Evolutionary conservation across 2,329 filamentous ascomycete genomes (phyloP), one percentile per base, ranked within the genome.

Genomic region (Macroventuria anomochaeta): DNA sequence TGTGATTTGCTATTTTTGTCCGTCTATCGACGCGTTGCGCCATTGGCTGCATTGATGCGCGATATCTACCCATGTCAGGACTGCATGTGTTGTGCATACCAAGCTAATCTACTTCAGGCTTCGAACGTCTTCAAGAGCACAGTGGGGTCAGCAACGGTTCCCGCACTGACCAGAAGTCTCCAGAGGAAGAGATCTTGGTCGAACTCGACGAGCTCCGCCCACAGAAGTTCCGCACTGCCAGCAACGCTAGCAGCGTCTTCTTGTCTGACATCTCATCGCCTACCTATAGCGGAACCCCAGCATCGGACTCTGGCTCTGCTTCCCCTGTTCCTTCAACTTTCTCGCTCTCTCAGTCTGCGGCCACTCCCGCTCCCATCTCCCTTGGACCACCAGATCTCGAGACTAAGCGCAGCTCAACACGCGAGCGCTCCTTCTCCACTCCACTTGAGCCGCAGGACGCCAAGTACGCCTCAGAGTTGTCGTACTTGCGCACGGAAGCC

Each of bases 401-500:
- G 29, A 36, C 49, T 12, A 59, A 57, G 54, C 59, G 43, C 23
- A 49, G 26, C 37, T 55, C 53, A 20, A 53, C 64, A n/a, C 67
- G 69, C 38, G 64, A 72, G 18, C 63, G 64, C 18, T 72, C 70
- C 42, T 72, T 70, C 63, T 68, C 68, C 11, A 69, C 62, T 10
- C 73, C 72, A 7, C 64, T 69, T 15, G 66, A 75, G 48, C 68
- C 70, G n/a, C 65, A 68, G 48, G 63, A 69, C 32, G 62, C 67
- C 34, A 71, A 73, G 53, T 73, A 70, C 38, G 59, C 59, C n/a
- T 64, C 65, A 3, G 71, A 75, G 62, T 62, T 76, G 29, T 71
- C 71, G 15, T 71, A 77, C 39, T 58, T 79, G 32, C 74, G 74
- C 52, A 69, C 70, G 28, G 70, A 74, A 48, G 68, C 73, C n/a